Evolutionary conservation across 2,329 filamentous ascomycete genomes (phyloP).

Genomic region (Neopestalotiopsis sp.): DNA sequence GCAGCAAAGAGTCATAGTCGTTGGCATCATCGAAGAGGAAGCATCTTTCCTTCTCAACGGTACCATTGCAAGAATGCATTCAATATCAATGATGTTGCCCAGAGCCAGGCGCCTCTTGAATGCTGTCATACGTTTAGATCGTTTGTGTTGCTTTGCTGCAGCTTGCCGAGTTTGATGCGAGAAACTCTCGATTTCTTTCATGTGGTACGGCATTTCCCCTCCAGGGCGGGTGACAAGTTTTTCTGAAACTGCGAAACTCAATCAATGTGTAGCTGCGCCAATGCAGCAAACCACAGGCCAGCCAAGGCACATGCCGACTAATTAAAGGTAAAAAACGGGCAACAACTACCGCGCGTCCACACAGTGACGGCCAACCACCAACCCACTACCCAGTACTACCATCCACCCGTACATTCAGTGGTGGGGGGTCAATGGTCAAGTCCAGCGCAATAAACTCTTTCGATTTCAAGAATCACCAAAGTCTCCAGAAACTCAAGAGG

Average conservation of each 20-base stretch:
- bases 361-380: not conserved
- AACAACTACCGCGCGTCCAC: not conserved
- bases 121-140: not conserved
- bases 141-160: not conserved
- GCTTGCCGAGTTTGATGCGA: not conserved
- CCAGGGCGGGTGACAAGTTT: not conserved
- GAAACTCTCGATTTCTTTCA: not conserved
- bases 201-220: not conserved
- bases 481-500: not conserved
- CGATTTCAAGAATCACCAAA: not conserved
- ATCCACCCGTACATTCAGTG: too few relatives aligned
- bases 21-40: not conserved
- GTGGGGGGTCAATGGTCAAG: too few relatives aligned
- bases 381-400: not conserved
- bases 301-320: not conserved
- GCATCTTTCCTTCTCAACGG: not conserved
- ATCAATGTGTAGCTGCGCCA: conserved; percentile 1
- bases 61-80: not conserved
- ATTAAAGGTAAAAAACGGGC: not conserved
- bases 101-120: not conserved
- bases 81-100: not conserved
- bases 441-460: not conserved
- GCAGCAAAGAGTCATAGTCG: not conserved
- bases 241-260: conserved; percentile 1
- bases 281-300: not conserved